These are phyloP conservation scores for Xylaria multiplex DNA, from an alignment of 2,329 filamentous ascomycete species.

Conservation along the genomic window DNA sequence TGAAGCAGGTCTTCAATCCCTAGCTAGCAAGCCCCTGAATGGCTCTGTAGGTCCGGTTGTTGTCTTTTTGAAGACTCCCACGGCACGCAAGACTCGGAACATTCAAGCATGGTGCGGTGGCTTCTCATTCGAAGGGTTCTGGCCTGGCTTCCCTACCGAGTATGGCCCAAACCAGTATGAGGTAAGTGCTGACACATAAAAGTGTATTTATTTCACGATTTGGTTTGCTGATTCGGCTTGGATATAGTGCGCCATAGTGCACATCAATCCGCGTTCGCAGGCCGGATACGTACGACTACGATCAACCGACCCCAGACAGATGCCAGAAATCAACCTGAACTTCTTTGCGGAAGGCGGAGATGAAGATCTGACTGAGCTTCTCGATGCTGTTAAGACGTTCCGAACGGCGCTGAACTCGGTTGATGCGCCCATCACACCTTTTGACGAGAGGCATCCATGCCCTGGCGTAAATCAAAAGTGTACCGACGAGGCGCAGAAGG, in stretches of 20 bases:
- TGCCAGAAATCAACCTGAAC: constrained; percentile 70
- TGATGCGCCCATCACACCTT: constrained; percentile 42
- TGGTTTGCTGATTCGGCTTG: constrained; percentile 18
- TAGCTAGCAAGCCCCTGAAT: constrained; percentile 44
- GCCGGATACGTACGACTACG: constrained; percentile 70
- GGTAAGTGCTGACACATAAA: constrained; percentile 14
- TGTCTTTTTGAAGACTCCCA: constrained; percentile 46
- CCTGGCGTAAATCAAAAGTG: constrained; percentile 50
- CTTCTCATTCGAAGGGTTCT: constrained; percentile 48
- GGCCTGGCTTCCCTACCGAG: constrained; percentile 48
- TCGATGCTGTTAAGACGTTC: constrained; percentile 48
- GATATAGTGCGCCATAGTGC: constrained; percentile 51
- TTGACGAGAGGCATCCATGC: constrained; percentile 46
- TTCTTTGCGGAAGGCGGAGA: constrained; percentile 63
- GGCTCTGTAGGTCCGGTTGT: constrained; percentile 45
- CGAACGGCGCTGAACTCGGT: constrained; percentile 41
- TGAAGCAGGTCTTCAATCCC: constrained; percentile 46
- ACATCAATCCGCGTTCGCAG: constrained; percentile 61
- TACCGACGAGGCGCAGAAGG: constrained; percentile 49
- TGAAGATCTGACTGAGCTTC: constrained; percentile 55
- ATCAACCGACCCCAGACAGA: constrained; percentile 69
- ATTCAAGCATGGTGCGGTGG: constrained; percentile 47
- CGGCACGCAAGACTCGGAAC: constrained; percentile 45
- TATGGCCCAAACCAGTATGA: constrained; percentile 41
- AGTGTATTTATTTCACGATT: background rate